Evolutionary conservation across 805 yeast species (phyloP).

Genomic region (Torulaspora franciscae): DNA sequence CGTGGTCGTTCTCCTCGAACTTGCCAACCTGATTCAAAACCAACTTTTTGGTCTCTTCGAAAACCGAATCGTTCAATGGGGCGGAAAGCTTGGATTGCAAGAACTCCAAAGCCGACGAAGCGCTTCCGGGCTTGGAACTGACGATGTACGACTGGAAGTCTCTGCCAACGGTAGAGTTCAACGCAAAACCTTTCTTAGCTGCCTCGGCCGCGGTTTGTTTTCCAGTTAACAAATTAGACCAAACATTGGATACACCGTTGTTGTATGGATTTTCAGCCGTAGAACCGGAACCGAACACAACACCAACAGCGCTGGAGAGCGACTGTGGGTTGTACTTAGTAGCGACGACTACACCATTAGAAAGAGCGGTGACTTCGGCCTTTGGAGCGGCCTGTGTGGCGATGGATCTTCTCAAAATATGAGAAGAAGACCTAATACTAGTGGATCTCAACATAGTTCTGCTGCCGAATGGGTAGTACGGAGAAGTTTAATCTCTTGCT

Average conservation of each 20-base stretch:
- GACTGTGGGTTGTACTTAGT: conserved; percentile 53
- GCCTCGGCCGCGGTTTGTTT: conserved; percentile 36
- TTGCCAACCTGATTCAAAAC: conserved; percentile 46
- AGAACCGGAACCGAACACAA: conserved; percentile 72
- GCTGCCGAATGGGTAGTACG: background rate
- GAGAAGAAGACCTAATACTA: conserved; percentile 19
- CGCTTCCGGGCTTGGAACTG: conserved; percentile 47
- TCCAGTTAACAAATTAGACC: conserved; percentile 46
- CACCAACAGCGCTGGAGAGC: conserved; percentile 56
- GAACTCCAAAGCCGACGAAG: conserved; percentile 48
- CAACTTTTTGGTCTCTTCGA: conserved; percentile 44
- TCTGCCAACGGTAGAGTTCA: conserved; percentile 51
- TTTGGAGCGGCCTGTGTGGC: conserved; percentile 41
- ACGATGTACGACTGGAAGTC: conserved; percentile 63
- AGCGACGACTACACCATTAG: conserved; percentile 72
- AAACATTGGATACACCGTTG: conserved; percentile 72
- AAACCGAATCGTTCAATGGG: conserved; percentile 42
- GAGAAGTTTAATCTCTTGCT: background rate
- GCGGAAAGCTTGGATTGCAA: conserved; percentile 42
- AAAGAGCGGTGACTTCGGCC: conserved; percentile 64
- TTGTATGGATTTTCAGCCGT: conserved; percentile 74
- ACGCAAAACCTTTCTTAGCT: conserved; percentile 49
- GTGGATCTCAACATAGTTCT: conserved; percentile 22
- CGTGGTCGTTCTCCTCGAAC: conserved; percentile 53
- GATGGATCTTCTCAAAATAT: conserved; percentile 23